Base-by-base conservation (phyloP, 2,329 filamentous ascomycete species). In the Pseudocercospora crystallina region DNA sequence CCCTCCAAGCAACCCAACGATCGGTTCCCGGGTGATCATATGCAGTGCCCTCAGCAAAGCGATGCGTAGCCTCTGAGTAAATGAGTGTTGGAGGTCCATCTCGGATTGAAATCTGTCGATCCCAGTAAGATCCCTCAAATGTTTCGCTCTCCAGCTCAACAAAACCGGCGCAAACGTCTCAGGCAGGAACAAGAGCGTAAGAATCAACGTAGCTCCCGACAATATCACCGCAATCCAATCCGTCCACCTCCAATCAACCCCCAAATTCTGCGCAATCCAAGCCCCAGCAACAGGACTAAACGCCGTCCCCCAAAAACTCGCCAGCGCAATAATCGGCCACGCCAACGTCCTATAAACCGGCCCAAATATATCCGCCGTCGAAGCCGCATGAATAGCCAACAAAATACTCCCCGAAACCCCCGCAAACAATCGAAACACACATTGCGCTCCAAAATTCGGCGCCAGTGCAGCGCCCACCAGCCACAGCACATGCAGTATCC, bases 161-260 rank as follows among this genome's bases (percentile, higher is more conserved):
- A 67, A 45, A 14, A 65, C 57, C 0, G 73, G 75, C 2, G 70
- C 62, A 56, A 76, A 79, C 0, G 76, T 79, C 61, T 80, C 77
- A 3, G 75, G 76, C 5, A 76, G 65, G 50, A 75, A 71, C 2
- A 76, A 51, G 1, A 77, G n/a, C 11, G 61, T 57, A 17, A 60
- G 17, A 5, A 56, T 26, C 8, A 62, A 48, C 2, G 63, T 53
- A 17, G 53, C 42, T 5, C 49, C 60, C 17, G 58, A 54, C 1
- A 65, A 43, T 10, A 62, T 55, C 14, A 64, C 47, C 5, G 61
- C 57, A 8, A 71, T 61, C 71, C 71, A 73, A 35, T 72, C 71
- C 5, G 65, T 61, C 69, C 71, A 74, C 29, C 70, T 52, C 63
- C 65, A 72, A 40, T 49, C 54, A 31, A 61, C 37, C 1, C 50